Evolutionary conservation across 2,329 filamentous ascomycete genomes (phyloP).

Genomic region (Calycina herbarum): DNA sequence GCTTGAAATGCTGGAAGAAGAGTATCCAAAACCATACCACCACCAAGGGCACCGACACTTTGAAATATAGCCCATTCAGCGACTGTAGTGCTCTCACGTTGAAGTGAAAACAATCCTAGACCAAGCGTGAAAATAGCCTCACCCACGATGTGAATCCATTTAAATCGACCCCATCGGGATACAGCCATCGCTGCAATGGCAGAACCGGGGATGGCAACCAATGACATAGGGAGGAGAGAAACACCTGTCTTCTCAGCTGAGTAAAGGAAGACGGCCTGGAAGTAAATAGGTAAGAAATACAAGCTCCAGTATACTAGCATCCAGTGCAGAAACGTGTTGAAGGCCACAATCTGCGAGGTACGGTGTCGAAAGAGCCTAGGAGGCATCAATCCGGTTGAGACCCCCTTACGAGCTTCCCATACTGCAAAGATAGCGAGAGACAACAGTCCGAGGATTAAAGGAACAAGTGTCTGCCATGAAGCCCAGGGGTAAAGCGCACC

Average conservation of each 20-base stretch:
- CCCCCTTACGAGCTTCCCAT: not conserved
- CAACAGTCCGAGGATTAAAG: constrained; percentile 35
- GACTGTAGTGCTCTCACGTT: constrained; percentile 40
- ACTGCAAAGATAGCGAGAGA: constrained; percentile 27
- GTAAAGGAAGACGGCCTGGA: constrained; percentile 5
- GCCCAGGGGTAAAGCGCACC: constrained; percentile 12
- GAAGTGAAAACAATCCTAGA: constrained; percentile 29
- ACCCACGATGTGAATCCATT: constrained; percentile 33
- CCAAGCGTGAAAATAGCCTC: constrained; percentile 29
- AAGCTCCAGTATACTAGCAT: constrained; percentile 8
- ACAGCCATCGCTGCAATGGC: constrained; percentile 14
- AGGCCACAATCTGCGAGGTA: constrained; percentile 38
- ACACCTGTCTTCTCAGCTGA: constrained; percentile 3
- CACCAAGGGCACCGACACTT: constrained; percentile 43
- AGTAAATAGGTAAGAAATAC: constrained; percentile 15
- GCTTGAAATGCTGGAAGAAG: constrained; percentile 47
- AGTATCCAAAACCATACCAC: constrained; percentile 45
- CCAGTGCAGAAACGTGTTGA: constrained; percentile 23
- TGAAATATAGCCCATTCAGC: constrained; percentile 46
- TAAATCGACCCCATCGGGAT: constrained; percentile 31
- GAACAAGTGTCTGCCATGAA: constrained; percentile 28
- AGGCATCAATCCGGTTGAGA: not conserved
- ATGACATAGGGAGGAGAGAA: not conserved
- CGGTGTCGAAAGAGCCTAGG: not conserved
- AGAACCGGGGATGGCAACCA: constrained; percentile 36